Evolutionary conservation across 2,329 filamentous ascomycete species (phyloP).

Genomic region (Colletotrichum abscissum): DNA sequence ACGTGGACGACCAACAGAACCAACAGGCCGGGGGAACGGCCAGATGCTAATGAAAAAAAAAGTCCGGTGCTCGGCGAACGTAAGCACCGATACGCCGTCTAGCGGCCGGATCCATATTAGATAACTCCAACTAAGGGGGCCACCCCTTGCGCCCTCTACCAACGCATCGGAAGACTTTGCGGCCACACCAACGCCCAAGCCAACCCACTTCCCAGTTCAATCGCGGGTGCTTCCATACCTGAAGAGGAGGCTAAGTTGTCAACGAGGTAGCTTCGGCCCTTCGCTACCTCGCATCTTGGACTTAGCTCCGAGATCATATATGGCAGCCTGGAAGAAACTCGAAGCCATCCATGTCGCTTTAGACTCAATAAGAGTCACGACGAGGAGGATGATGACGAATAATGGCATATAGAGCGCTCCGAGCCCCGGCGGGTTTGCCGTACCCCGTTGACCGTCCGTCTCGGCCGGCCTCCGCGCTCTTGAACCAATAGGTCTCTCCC

Average conservation of each 20-base stretch:
- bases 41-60: constrained; percentile 1
- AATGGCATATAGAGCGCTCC: not conserved
- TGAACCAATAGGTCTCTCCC: not conserved
- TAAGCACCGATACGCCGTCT: constrained; percentile 26
- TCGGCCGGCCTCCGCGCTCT: constrained; percentile 11
- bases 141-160: not conserved
- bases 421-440: not conserved
- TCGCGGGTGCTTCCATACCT: not conserved
- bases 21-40: not conserved
- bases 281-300: not conserved
- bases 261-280: constrained; percentile 4
- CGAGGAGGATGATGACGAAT: constrained; percentile 14
- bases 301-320: constrained; percentile 1
- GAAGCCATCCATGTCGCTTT: not conserved
- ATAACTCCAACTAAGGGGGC: not conserved
- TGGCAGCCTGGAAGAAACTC: not conserved
- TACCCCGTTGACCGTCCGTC: not conserved
- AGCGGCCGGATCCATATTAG: not conserved
- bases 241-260: not conserved
- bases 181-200: not conserved
- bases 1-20: not conserved
- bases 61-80: constrained; percentile 11
- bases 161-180: constrained; percentile 6
- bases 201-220: not conserved
- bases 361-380: not conserved